Conservation (phyloP, 2,329 filamentous ascomycete species). For the Periconia sp. region DNA sequence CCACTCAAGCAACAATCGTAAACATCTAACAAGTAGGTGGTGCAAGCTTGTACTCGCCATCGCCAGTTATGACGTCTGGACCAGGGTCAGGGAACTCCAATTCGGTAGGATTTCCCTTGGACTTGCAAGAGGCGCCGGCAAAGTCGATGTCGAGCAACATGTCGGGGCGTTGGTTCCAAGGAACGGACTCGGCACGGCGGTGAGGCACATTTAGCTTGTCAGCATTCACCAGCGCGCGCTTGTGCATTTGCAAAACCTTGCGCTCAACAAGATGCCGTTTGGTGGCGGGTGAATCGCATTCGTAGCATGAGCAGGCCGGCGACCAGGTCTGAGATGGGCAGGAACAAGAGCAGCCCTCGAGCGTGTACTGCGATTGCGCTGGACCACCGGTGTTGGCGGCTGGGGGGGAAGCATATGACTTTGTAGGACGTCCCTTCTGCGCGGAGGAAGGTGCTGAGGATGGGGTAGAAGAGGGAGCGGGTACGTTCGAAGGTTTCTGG, state of each 20-base stretch:
- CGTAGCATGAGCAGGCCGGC: conserved; percentile 26
- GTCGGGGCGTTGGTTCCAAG: conserved; percentile 43
- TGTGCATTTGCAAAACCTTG: conserved; percentile 34
- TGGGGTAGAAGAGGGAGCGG: neutral
- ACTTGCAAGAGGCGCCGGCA: conserved; percentile 41
- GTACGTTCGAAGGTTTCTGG: conserved; percentile 1
- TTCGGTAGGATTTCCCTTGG: conserved; percentile 40
- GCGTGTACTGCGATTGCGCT: conserved; percentile 25
- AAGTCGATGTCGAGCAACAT: conserved; percentile 47
- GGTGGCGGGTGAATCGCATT: conserved; percentile 15
- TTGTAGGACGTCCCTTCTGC: neutral
- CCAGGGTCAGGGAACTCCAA: conserved; percentile 48
- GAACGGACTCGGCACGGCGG: conserved; percentile 34
- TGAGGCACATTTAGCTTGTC: conserved; percentile 18
- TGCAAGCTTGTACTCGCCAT: conserved; percentile 48
- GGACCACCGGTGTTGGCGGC: neutral
- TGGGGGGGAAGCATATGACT: neutral
- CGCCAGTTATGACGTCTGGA: conserved; percentile 47
- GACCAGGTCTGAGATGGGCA: conserved; percentile 26
- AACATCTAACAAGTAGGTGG: conserved; percentile 33
- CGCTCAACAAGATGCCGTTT: conserved; percentile 32
- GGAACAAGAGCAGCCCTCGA: conserved; percentile 34
- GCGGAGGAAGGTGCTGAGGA: neutral
- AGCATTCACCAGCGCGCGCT: conserved; percentile 17
- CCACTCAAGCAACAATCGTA: neutral